Base-by-base conservation (phyloP, 495 filamentous ascomycete species). In the Staphylotrichum longicolle region DNA sequence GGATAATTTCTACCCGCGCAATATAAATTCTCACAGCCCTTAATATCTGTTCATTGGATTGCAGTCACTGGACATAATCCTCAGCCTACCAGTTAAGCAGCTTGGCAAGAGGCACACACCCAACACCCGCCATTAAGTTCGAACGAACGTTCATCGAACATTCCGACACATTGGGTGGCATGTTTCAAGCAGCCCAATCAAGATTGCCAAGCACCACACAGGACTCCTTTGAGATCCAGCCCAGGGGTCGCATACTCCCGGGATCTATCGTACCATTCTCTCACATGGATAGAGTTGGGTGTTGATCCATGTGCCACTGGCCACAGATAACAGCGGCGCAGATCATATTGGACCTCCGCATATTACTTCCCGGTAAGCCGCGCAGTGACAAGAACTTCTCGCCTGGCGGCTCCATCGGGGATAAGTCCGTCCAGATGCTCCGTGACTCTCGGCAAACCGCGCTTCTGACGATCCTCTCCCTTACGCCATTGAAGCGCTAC, bases 341-440 rank as follows among this genome's bases (percentile, higher is more conserved):
- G n/a, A 41, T 52, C 50, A 64, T 62, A 62, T 64, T 64, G 50
- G 15, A n/a, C 58, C 46, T 70, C 42, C 42, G 27, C 7, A 33
- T 44, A 56, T 56, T 44, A 7, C 53, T 45, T 45, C 67, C 67
- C 63, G 64, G 64, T 7, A 44, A 67, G 56, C 69, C 63, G 69
- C 51, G 20, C 20, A 27, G 20, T 37, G 27, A 54, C 15, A 56
- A 27, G 58, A 10, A 32, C 27, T 30, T 33, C 30, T 35, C 39
- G 42, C 39, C 39, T 35, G 27, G 35, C 35, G 35, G 39, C 47
- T 40, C 45, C 57, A 61, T 53, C 53, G 20, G 20, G 20, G 20
- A 53, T 46, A 37, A 54, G 49, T 37, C 62, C 40, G 51, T 54
- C 64, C 40, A 63, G 40, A 56, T 59, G 32, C 47, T 46, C 53